phyloP scores from a whole-genome alignment of 2,329 filamentous ascomycete species.

The Pseudopyricularia javanii region DNA sequence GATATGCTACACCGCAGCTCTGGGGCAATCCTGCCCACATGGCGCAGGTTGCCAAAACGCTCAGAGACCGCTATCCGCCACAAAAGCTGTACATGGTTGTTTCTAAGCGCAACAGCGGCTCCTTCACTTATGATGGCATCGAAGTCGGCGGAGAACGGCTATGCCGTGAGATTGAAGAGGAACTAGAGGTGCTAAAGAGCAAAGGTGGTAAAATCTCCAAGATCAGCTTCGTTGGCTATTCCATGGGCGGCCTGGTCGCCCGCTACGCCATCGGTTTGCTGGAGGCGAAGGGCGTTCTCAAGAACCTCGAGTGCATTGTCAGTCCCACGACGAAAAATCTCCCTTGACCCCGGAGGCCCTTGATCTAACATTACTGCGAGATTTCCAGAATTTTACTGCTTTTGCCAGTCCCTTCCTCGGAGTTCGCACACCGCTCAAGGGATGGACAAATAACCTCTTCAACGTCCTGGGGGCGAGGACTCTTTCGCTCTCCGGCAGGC shows the following conservation, averaged over 20 bases:
- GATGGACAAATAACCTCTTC: conserved; percentile 56
- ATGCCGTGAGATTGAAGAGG: conserved; percentile 54
- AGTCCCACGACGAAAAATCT: too few relatives aligned
- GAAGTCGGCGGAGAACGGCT: conserved; percentile 56
- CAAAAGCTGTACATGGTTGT: conserved; percentile 59
- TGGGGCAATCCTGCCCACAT: conserved; percentile 74
- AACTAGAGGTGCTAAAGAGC: conserved; percentile 41
- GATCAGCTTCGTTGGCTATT: conserved; percentile 82
- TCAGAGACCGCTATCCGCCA: conserved; percentile 47
- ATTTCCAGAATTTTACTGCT: conserved; percentile 68
- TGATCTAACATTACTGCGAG: not conserved
- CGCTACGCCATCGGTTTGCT: conserved; percentile 80
- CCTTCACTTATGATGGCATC: conserved; percentile 59
- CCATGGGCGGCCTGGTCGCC: conserved; percentile 74
- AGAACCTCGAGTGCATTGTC: conserved; percentile 67
- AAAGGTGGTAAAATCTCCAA: conserved; percentile 64
- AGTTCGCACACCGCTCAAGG: conserved; percentile 57
- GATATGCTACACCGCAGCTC: conserved; percentile 30
- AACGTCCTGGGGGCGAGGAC: conserved; percentile 77
- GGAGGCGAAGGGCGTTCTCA: conserved; percentile 67
- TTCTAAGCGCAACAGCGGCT: conserved; percentile 61
- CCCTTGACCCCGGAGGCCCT: not conserved
- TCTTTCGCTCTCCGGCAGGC: conserved; percentile 70
- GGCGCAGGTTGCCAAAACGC: conserved; percentile 49
- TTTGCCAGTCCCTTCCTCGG: conserved; percentile 79